Conservation (phyloP, 2,329 filamentous ascomycete genomes). For the Trichoderma oligosporum region DNA sequence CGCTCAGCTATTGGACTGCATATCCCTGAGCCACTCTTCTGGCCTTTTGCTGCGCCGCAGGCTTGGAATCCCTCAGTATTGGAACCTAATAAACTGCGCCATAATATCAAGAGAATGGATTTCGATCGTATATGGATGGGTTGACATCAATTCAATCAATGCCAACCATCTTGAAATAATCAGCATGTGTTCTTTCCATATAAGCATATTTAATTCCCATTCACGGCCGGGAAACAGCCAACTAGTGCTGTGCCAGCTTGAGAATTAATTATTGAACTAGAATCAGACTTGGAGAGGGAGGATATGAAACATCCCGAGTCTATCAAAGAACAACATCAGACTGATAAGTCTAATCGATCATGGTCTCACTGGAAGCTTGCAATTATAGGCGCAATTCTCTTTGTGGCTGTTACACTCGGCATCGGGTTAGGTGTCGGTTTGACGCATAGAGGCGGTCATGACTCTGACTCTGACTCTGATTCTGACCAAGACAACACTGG, state of each 20-base stretch:
- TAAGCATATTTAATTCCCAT: too few relatives aligned
- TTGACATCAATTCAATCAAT: too few relatives aligned
- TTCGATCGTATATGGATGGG: too few relatives aligned
- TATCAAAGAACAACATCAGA: background rate
- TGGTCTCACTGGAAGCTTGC: slow-evolving; percentile 33
- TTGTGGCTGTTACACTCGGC: slow-evolving; percentile 42
- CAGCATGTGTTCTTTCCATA: too few relatives aligned
- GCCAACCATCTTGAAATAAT: too few relatives aligned
- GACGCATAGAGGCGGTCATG: slow-evolving; percentile 30
- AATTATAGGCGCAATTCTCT: slow-evolving; percentile 25
- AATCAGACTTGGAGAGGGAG: background rate
- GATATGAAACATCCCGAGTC: background rate
- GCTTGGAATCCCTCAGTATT: too few relatives aligned
- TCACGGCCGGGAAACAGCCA: too few relatives aligned
- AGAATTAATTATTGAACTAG: too few relatives aligned
- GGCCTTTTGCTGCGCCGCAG: slow-evolving; percentile 14
- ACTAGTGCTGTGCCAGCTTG: too few relatives aligned
- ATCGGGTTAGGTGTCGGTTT: slow-evolving; percentile 57
- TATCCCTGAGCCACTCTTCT: slow-evolving; percentile 13
- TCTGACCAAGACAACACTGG: slow-evolving; percentile 23
- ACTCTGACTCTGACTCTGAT: slow-evolving; percentile 10
- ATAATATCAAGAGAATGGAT: background rate
- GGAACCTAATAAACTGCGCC: background rate
- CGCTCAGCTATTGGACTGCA: background rate
- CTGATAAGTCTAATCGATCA: background rate